Evolutionary conservation across 2,329 filamentous ascomycete genomes (phyloP).

Genomic region (Fusarium illudens): DNA sequence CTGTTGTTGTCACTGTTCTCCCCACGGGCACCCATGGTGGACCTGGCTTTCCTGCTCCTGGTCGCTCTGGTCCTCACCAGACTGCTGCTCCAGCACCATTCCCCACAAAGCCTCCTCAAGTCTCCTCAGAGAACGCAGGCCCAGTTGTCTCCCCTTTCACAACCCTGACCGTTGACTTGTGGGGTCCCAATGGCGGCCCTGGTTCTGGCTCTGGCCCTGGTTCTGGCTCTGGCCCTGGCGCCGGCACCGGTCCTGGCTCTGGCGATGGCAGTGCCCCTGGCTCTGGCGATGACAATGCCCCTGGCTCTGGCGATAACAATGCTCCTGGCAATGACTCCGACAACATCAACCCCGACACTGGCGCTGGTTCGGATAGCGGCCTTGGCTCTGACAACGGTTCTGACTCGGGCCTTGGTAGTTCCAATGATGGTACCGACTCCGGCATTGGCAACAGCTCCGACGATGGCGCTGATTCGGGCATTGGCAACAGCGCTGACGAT

Average conservation of each 20-base stretch:
- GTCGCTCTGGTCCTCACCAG: slow-evolving; percentile 30
- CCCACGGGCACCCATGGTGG: slow-evolving; percentile 44
- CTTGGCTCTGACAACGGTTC: not conserved
- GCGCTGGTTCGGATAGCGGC: not conserved
- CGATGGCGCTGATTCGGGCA: not conserved
- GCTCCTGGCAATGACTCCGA: not conserved
- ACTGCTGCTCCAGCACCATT: slow-evolving; percentile 40
- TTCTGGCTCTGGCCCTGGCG: slow-evolving; percentile 9
- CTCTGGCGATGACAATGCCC: not conserved
- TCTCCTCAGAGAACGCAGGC: slow-evolving; percentile 16
- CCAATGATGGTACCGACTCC: not conserved
- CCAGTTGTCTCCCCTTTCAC: slow-evolving; percentile 45
- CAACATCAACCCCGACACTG: slow-evolving; percentile 1
- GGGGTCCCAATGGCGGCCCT: slow-evolving; percentile 35
- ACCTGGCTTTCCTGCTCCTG: slow-evolving; percentile 22
- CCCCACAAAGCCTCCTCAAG: slow-evolving; percentile 39
- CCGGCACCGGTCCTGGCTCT: slow-evolving; percentile 14
- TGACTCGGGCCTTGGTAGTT: slow-evolving; percentile 15
- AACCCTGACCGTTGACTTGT: slow-evolving; percentile 49
- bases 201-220: slow-evolving; percentile 1
- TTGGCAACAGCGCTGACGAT: not conserved
- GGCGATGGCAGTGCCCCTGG: not conserved
- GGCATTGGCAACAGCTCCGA: not conserved
- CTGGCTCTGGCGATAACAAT: not conserved
- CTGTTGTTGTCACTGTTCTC: slow-evolving; percentile 59